Conservation (phyloP, 257 asterid genomes). For the Capsicum chinense region DNA sequence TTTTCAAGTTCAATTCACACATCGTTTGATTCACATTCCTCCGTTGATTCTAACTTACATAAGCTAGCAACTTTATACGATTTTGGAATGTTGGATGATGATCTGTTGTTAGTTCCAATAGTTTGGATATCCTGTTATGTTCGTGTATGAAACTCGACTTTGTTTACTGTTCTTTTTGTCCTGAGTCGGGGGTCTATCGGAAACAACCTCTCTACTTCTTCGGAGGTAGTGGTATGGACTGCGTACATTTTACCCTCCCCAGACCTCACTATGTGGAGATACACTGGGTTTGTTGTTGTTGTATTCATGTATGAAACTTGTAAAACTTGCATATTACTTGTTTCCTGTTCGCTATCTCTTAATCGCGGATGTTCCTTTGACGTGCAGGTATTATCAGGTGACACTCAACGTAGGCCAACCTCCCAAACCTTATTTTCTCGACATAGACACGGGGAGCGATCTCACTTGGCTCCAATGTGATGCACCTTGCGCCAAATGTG, state of each 20-base stretch:
- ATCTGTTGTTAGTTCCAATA: not conserved
- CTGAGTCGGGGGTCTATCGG: too few relatives aligned
- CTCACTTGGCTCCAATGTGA: conserved; percentile 97
- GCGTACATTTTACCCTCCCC: too few relatives aligned
- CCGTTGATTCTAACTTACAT: not conserved
- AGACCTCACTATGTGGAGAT: too few relatives aligned
- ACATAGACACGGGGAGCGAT: conserved; percentile 93
- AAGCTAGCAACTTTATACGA: not conserved
- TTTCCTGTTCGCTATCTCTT: not conserved
- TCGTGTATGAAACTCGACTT: not conserved
- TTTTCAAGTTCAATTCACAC: not conserved
- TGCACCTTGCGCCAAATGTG: conserved; percentile 83
- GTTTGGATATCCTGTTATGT: not conserved
- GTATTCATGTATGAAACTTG: not conserved
- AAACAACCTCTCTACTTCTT: too few relatives aligned
- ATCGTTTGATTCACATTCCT: not conserved
- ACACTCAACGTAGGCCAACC: conserved; percentile 68
- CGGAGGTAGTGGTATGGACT: too few relatives aligned
- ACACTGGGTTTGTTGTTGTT: too few relatives aligned
- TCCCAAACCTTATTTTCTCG: conserved; percentile 69
- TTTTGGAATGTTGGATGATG: not conserved
- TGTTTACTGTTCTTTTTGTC: not conserved
- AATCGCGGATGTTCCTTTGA: conserved; percentile 18
- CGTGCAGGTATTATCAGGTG: conserved; percentile 70
- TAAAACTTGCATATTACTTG: not conserved